Base-by-base conservation (phyloP, 2,329 filamentous ascomycete species). In the Catunica adiposa region DNA sequence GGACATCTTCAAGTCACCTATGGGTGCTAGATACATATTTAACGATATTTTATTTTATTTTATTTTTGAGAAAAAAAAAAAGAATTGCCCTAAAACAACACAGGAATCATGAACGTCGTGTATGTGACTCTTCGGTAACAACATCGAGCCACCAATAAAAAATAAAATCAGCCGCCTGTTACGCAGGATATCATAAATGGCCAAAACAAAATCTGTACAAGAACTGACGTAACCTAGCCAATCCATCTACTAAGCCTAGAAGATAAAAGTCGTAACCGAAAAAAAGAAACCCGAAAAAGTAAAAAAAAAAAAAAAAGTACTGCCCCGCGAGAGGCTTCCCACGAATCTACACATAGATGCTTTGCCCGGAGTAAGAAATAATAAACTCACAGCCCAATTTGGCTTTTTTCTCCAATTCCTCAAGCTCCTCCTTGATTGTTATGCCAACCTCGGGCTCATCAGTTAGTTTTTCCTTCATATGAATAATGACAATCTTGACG, bases 401-500 rank as follows among this genome's bases (percentile, higher is more conserved):
- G 7, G 71, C 75, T 11, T 79, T 77, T 54, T 73, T 69, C 59
- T 89, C 86, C 58, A 86, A 74, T 25, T 79, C 78, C 17, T 69
- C 65, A 52, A 97, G 68, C 66, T 96, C 80, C 58, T 72, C 64
- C 22, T 92, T 63, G 37, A 97, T 94, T 1, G 69, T 75, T 2
- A 86, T 80, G 0, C 69, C 37, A 73, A 77, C 1, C 76, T 79
- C 51, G 70, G 79, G 78, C 0, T 80, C 86, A 64, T 95, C 89
- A 7, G 75, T 72, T 56, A 96, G 70, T 22, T 78, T 83, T 61
- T 97, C 90, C 66, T 98, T 98, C 64, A 97, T 79, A 65, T 98
- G 92, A 38, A 97, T 97, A 56, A 97, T 80, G 52, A 96, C 82
- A 1, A 98, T 73, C 60, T 81, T 84, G 26, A 97, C 66, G 0